These are phyloP conservation scores for Solanum neorickii DNA, from an alignment of 257 asterid genomes.

Conservation along the genomic window DNA sequence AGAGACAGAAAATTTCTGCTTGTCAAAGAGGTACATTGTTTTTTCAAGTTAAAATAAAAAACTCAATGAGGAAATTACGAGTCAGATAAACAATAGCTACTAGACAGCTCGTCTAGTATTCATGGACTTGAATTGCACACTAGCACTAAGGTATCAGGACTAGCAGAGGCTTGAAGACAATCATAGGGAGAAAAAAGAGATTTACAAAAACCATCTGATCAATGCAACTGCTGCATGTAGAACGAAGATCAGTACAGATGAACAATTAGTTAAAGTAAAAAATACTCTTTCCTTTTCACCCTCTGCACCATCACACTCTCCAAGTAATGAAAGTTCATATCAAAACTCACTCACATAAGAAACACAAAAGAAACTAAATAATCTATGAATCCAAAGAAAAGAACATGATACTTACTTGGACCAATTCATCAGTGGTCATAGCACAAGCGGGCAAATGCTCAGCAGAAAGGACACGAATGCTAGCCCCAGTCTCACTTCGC, in stretches of 20 bases:
- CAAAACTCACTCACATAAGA: not conserved
- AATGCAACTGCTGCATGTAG: not conserved
- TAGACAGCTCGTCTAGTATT: not conserved
- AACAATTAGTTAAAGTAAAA: not conserved
- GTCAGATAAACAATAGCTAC: not conserved
- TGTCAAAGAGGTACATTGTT: not conserved
- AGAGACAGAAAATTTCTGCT: not conserved
- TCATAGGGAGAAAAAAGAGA: not conserved
- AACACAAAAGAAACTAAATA: not conserved
- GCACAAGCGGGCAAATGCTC: constrained; percentile 64
- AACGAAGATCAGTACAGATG: not conserved
- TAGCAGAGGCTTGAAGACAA: not conserved
- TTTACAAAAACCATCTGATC: not conserved
- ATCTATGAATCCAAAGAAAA: not conserved
- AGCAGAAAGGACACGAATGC: constrained; percentile 60
- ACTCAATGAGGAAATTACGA: not conserved
- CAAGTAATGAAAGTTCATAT: not conserved
- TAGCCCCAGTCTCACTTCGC: constrained; percentile 74
- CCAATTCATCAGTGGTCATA: constrained; percentile 50
- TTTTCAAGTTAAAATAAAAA: not conserved
- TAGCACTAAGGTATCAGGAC: not conserved
- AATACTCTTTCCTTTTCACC: not conserved
- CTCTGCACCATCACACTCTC: not conserved
- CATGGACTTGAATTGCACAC: not conserved
- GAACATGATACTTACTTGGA: constrained; percentile 39